A percentile compares a stretch with the other conserved stretches of the same genome.
Evolutionary conservation across 331 rosid species (phyloP).

Genomic region (Prunus yedoensis): DNA sequence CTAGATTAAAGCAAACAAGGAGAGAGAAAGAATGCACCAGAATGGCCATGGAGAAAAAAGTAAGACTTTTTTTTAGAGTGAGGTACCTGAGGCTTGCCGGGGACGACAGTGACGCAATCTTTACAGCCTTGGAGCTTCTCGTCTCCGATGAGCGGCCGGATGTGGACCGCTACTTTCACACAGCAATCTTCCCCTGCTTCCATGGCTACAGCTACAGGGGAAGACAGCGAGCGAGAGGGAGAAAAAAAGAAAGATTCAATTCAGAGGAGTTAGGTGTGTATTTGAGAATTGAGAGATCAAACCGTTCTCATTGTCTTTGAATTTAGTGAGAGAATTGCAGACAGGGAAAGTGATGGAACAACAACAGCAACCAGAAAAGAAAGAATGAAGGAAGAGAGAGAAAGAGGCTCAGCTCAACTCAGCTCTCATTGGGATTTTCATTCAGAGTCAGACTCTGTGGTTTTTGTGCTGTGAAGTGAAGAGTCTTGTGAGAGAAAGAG

Average conservation of each 20-base stretch:
- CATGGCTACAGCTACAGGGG: conserved; percentile 29
- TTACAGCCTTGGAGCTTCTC: conserved; percentile 96
- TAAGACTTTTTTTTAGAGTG: not conserved
- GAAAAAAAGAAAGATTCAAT: not conserved
- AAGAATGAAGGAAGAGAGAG: not conserved
- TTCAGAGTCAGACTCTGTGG: conserved; percentile 13
- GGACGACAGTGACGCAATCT: conserved; percentile 87
- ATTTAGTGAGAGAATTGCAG: conserved; percentile 14
- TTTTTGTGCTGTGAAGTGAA: too few relatives aligned
- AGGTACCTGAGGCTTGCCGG: conserved; percentile 94
- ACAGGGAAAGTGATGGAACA: conserved; percentile 38
- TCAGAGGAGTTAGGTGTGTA: not conserved
- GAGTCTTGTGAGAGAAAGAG: not conserved
- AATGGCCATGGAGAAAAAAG: not conserved
- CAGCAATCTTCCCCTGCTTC: conserved; percentile 92
- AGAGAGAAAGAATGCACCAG: not conserved
- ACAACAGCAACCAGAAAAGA: conserved; percentile 12
- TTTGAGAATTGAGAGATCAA: conserved; percentile 23
- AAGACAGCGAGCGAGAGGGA: conserved; percentile 12
- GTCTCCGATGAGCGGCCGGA: conserved; percentile 87
- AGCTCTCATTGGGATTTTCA: conserved; percentile 4
- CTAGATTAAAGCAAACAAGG: not conserved
- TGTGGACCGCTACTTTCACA: conserved; percentile 93
- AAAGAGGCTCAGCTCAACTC: not conserved
- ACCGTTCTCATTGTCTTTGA: conserved; percentile 41